phyloP scores from a whole-genome alignment of 306 rosid genomes.

The Sphenostylis stenocarpa region DNA sequence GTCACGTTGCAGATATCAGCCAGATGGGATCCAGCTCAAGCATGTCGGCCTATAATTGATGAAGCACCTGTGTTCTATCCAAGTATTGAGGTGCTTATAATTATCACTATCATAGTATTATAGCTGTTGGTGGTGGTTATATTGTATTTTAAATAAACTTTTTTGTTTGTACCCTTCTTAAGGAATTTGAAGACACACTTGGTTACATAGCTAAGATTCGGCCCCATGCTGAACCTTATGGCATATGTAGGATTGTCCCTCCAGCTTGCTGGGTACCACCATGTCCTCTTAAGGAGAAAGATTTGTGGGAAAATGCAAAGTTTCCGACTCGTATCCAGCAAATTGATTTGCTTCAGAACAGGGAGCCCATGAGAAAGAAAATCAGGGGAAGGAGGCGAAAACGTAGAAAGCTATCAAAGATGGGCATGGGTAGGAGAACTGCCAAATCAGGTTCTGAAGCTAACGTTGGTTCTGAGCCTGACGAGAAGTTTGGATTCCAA shows the following conservation, averaged over 20 bases:
- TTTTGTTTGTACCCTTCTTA: background rate
- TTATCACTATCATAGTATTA: conserved; percentile 11
- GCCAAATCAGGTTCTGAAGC: conserved; percentile 53
- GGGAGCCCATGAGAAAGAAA: conserved; percentile 90
- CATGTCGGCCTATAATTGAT: conserved; percentile 67
- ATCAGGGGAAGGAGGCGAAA: conserved; percentile 70
- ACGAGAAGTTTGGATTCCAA: conserved; percentile 79
- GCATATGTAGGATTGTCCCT: conserved; percentile 91
- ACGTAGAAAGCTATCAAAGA: conserved; percentile 54
- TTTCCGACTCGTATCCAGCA: conserved; percentile 91
- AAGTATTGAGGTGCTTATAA: conserved; percentile 58
- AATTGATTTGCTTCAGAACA: conserved; percentile 85
- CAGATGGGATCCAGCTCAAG: conserved; percentile 69
- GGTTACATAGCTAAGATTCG: conserved; percentile 86
- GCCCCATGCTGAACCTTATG: conserved; percentile 66
- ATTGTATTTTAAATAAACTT: conserved; percentile 13
- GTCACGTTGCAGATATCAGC: conserved; percentile 55
- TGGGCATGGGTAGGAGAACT: conserved; percentile 43
- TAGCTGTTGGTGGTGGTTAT: background rate
- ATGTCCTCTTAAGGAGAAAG: conserved; percentile 71
- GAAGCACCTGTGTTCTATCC: conserved; percentile 92
- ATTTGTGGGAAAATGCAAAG: conserved; percentile 63
- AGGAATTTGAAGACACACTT: conserved; percentile 89
- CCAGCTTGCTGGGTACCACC: conserved; percentile 87
- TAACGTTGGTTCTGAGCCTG: conserved; percentile 48